Conservation (phyloP, 2,329 filamentous ascomycete species). For the Aspergillus pseudoviridinutans region DNA sequence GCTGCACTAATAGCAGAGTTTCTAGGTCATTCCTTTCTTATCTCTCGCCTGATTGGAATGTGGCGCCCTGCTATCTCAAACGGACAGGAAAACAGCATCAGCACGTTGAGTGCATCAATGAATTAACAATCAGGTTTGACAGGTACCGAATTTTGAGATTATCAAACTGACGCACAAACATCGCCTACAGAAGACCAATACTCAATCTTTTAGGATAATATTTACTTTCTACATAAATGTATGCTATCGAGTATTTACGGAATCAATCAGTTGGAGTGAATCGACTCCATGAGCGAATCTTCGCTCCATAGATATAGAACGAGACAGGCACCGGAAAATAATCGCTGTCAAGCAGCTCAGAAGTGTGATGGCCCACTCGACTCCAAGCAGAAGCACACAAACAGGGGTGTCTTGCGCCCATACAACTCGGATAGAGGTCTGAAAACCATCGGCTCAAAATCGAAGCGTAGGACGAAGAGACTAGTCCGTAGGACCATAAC, state of each 20-base stretch:
- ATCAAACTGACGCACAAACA: not conserved
- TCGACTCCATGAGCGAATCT: slow-evolving; percentile 36
- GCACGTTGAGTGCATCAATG: not conserved
- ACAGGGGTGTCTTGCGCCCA: no score
- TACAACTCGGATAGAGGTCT: no score
- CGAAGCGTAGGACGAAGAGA: no score
- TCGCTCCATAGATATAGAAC: slow-evolving; percentile 42
- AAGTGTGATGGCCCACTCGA: no score
- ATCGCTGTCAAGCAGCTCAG: slow-evolving; percentile 24
- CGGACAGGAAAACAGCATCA: not conserved
- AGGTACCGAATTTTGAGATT: not conserved
- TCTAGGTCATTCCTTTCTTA: not conserved
- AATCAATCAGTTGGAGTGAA: slow-evolving; percentile 20
- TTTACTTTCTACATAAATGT: not conserved
- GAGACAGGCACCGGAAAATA: slow-evolving; percentile 41
- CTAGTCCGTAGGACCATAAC: slow-evolving; percentile 48
- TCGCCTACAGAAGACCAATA: not conserved
- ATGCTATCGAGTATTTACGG: not conserved
- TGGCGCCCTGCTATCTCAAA: not conserved
- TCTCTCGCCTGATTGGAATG: not conserved
- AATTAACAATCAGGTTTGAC: not conserved
- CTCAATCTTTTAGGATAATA: not conserved
- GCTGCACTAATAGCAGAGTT: not conserved
- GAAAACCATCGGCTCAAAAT: no score
- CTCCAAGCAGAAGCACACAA: slow-evolving; percentile 40